phyloP scores from a whole-genome alignment of 306 rosid species.

The Ochetophila trinervis region DNA sequence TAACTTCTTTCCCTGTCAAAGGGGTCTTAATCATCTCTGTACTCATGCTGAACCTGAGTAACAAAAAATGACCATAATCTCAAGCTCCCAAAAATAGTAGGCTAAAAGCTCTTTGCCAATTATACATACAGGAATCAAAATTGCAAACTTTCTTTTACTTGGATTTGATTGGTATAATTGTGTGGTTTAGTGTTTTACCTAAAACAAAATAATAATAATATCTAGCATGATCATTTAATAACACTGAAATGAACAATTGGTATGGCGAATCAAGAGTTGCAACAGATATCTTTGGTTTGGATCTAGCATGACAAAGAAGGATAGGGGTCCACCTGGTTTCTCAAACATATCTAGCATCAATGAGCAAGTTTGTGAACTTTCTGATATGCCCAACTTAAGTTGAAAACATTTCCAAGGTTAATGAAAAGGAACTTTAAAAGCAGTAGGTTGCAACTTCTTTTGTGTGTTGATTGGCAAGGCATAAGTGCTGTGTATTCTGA shows the following conservation, averaged over 20 bases:
- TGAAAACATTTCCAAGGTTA: neutral
- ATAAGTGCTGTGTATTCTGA: conserved; percentile 17
- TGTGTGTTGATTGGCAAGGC: neutral
- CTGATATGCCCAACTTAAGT: neutral
- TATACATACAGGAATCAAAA: neutral
- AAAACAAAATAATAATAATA: neutral
- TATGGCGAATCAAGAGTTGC: conserved; percentile 5
- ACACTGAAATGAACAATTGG: neutral
- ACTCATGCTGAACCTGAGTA: no score
- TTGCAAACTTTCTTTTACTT: neutral
- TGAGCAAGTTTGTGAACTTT: neutral
- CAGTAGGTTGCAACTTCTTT: neutral
- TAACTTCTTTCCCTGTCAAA: no score
- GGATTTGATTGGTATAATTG: conserved; percentile 1
- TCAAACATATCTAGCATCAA: neutral
- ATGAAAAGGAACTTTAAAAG: neutral
- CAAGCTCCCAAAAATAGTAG: no score
- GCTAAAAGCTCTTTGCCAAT: no score
- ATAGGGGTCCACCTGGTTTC: neutral
- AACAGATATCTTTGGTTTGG: neutral
- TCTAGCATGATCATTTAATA: neutral
- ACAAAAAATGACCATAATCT: no score
- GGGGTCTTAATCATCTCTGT: no score
- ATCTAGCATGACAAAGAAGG: neutral
- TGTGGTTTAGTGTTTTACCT: neutral